These are phyloP conservation scores for Camptophora hylomeconis DNA, from an alignment of 2,329 filamentous ascomycete species.

Conservation along the genomic window DNA sequence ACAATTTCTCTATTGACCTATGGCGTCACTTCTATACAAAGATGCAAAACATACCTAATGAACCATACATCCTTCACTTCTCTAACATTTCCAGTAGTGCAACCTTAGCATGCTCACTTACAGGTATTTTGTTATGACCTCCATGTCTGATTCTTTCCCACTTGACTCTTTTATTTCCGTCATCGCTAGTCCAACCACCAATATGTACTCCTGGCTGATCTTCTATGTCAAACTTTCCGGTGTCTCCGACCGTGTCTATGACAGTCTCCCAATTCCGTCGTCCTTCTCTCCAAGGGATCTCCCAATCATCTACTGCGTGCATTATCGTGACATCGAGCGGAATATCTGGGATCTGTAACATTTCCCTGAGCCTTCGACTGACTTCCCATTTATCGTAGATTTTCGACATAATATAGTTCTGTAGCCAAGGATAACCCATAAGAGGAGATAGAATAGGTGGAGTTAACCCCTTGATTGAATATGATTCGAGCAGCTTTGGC, in stretches of 20 bases:
- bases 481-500: constrained; percentile 59
- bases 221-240: constrained; percentile 12
- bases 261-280: constrained; percentile 27
- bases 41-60: no score
- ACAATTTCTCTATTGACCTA: neutral
- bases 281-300: constrained; percentile 57
- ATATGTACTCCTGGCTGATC: constrained; percentile 9
- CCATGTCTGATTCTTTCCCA: constrained; percentile 33
- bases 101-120: constrained; percentile 15
- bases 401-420: constrained; percentile 46
- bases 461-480: constrained; percentile 64
- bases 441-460: constrained; percentile 66
- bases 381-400: constrained; percentile 78
- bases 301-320: constrained; percentile 67
- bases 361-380: constrained; percentile 47
- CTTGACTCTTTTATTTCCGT: constrained; percentile 26
- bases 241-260: constrained; percentile 8
- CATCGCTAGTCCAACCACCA: constrained; percentile 13
- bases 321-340: constrained; percentile 55
- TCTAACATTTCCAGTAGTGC: constrained; percentile 7
- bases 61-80: neutral
- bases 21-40: no score
- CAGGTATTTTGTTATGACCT: constrained; percentile 20
- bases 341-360: constrained; percentile 40
- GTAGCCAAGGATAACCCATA: constrained; percentile 49